Conservation (phyloP, 2,329 filamentous ascomycete genomes). For the Nannizzia gypsea region DNA sequence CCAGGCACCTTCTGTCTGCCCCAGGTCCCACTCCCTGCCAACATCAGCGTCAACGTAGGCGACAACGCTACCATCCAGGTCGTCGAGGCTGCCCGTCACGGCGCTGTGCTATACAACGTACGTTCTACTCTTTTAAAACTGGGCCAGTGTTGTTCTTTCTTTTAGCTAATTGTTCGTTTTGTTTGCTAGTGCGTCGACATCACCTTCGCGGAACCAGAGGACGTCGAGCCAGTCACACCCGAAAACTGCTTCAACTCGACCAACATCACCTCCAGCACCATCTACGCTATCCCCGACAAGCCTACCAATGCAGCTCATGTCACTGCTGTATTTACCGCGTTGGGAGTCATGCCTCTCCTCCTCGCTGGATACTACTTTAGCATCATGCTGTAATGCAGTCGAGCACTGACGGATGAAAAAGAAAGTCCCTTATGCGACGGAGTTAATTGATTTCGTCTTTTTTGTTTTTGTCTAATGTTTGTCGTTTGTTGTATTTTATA, state of each 20-base stretch:
- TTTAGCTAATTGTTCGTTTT: neutral
- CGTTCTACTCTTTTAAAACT: too few species aligned
- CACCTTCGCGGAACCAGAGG: conserved; percentile 63
- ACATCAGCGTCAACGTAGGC: conserved; percentile 60
- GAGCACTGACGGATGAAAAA: neutral
- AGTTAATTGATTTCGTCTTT: neutral
- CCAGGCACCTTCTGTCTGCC: conserved; percentile 80
- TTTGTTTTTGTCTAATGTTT: neutral
- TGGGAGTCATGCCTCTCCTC: conserved; percentile 20
- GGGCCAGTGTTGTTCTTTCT: neutral
- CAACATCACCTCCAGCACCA: conserved; percentile 43
- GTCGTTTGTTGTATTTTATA: conserved; percentile 1
- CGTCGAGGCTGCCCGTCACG: conserved; percentile 71
- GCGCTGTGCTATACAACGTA: conserved; percentile 71
- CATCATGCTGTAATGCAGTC: neutral
- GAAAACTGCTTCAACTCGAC: conserved; percentile 84
- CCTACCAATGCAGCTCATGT: conserved; percentile 5
- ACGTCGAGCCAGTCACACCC: conserved; percentile 59
- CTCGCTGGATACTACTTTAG: conserved; percentile 14
- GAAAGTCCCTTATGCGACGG: neutral
- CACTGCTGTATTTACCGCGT: conserved; percentile 10
- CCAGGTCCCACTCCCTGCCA: conserved; percentile 70
- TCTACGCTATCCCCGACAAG: conserved; percentile 11
- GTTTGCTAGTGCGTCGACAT: conserved; percentile 77
- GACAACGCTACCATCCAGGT: conserved; percentile 85